Evolutionary conservation across 164 flowering plant species (phyloP).

Genomic region (Malania oleifera): DNA sequence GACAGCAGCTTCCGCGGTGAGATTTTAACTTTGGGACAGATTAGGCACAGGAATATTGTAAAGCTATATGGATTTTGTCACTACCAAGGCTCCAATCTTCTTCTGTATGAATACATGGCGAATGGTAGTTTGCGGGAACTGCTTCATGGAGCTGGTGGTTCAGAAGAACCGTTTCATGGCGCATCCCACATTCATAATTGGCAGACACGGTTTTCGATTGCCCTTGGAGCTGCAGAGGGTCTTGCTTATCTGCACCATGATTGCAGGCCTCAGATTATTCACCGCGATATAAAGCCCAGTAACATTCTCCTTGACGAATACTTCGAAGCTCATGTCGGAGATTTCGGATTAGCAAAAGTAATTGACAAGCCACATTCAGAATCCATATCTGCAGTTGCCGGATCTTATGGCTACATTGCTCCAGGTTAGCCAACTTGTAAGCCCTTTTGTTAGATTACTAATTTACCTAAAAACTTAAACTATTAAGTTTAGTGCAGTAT

Average conservation of each 20-base stretch:
- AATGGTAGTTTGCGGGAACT: conserved; percentile 28
- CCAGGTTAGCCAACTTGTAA: conserved; percentile 21
- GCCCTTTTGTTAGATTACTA: no score
- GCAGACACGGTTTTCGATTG: conserved; percentile 25
- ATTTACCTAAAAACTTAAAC: no score
- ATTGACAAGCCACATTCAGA: conserved; percentile 31
- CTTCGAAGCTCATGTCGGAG: conserved; percentile 33
- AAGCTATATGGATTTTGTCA: background rate
- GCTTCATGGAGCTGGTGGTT: conserved; percentile 9
- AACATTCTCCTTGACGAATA: conserved; percentile 29
- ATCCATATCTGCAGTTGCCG: conserved; percentile 36
- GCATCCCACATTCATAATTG: conserved; percentile 19
- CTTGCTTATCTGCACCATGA: conserved; percentile 34
- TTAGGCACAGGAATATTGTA: conserved; percentile 2
- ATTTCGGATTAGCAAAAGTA: conserved; percentile 30
- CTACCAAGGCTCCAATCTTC: background rate
- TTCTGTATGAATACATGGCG: conserved; percentile 2
- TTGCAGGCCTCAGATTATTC: conserved; percentile 29
- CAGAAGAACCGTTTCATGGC: conserved; percentile 15
- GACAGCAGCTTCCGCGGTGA: conserved; percentile 2
- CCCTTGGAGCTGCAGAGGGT: conserved; percentile 33
- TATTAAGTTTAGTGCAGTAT: no score
- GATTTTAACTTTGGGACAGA: background rate
- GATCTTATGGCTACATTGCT: conserved; percentile 37
- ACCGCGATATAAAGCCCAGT: conserved; percentile 35